phyloP scores from a whole-genome alignment of 2,329 filamentous ascomycete genomes.

The Arthrobotrys sinensis region DNA sequence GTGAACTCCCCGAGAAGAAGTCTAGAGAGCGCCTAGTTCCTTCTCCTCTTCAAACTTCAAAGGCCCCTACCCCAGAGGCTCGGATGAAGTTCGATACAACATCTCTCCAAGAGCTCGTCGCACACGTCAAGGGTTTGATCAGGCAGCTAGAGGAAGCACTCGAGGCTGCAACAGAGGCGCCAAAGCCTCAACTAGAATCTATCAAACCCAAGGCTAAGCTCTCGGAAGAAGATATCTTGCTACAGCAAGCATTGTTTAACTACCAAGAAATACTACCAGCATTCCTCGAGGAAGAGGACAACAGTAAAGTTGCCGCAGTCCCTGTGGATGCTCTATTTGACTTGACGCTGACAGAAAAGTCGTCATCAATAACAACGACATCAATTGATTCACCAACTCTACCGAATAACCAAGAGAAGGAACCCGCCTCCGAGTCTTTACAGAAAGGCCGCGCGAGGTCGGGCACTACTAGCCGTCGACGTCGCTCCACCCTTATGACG shows the following conservation, averaged over 20 bases:
- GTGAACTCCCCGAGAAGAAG: slow-evolving; percentile 48
- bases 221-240: slow-evolving; percentile 46
- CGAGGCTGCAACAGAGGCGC: slow-evolving; percentile 42
- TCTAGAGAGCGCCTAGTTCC: slow-evolving; percentile 54
- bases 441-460: slow-evolving; percentile 52
- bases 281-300: slow-evolving; percentile 43
- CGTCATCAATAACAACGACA: slow-evolving; percentile 9
- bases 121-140: slow-evolving; percentile 63
- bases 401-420: slow-evolving; percentile 26
- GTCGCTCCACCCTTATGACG: slow-evolving; percentile 58
- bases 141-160: slow-evolving; percentile 61
- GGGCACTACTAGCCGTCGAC: slow-evolving; percentile 44
- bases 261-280: slow-evolving; percentile 59
- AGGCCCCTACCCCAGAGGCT: slow-evolving; percentile 51
- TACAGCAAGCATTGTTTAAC: slow-evolving; percentile 51
- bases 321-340: slow-evolving; percentile 54
- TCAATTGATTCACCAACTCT: slow-evolving; percentile 20
- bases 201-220: slow-evolving; percentile 14
- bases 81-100: slow-evolving; percentile 64
- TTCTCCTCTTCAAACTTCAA: slow-evolving; percentile 54
- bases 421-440: slow-evolving; percentile 21
- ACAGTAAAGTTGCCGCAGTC: slow-evolving; percentile 21
- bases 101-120: slow-evolving; percentile 64
- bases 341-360: slow-evolving; percentile 46
- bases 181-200: slow-evolving; percentile 6